Base-by-base conservation (phyloP, 176 grass and related monocot species). In the Rhynchospora tenuis region DNA sequence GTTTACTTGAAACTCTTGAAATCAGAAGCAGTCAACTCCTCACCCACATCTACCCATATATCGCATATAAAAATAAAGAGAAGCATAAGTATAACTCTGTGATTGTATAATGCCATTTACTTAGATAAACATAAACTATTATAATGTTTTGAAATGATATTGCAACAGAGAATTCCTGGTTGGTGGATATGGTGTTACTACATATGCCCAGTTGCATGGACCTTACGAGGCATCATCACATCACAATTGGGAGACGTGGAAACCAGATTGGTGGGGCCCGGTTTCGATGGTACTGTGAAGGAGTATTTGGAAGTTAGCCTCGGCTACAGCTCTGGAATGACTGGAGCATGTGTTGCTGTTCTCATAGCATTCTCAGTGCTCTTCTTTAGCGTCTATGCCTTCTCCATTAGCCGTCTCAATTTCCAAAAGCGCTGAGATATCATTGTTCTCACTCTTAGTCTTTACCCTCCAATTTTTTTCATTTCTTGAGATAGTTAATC, bases 161-260 rank as follows among this genome's bases (percentile, higher is more conserved):
- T 86, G n/a, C 73, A 46, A 69, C 85, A 94, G 92, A 86, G 43
- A 66, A 89, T 91, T 7, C 92, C 92, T 33, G 61, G 80, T 31
- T 91, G 92, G 92, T 94, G 92, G 92, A 86, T 94, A 45, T 91
- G 92, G 92, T 94, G 89, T 83, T 91, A 94, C 74, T 84, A 94
- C 33, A 82, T 94, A 54, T 94, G 92, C 83, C 92, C 92, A n/a
- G 89, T 94, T 29, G 85, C 89, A 14, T 94, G 92, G 92, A 94
- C 92, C 59, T 84, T 94, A 10, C 45, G 80, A 43, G 92, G 92
- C 70, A 74, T 94, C 80, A 89, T 94, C 33, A 89, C 87, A 46
- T 94, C 92, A 7, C 92, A 94, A 59, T 28, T 94, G 47, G 92
- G 92, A 1, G 89, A 94, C 19, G 89, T 91, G 11, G 78, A 94